Evolutionary conservation across 305 asterid genomes (phyloP), one percentile per base, ranked within the genome.

Genomic region (Fraxinus angustifolia): DNA sequence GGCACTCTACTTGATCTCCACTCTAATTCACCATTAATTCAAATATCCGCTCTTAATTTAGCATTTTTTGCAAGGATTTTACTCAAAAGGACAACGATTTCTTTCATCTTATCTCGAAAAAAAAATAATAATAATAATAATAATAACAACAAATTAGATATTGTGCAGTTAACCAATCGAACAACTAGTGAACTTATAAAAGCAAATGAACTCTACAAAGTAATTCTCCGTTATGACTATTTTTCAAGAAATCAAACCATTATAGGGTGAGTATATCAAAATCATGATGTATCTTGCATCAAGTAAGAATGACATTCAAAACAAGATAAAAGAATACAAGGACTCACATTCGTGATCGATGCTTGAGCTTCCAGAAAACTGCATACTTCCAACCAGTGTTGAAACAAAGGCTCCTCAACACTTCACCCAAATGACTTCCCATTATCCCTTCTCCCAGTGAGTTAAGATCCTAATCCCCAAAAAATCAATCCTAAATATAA

Each of bases 351-450:
- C 89, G 91, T 40, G 93, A 80, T 79, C 87, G 92, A 77, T 91
- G 97, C 79, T 88, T 88, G 85, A 94, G 95, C 91, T 93, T 94
- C 99, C 99, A 96, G 83, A 96, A 93, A 84, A 93, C 94, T 73
- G 97, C 97, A 87, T 94, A 94, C 77, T 89, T 90, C 99, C 99
- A 96, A 67, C 89, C 93, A 79, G 94, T 87, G 79, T 91, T 86
- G 81, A 87, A 88, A 86, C 99, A 96, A 76, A 96, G 91, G 81
- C 90, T 82, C 91, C 94, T 90, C 86, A 96, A 87, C 76, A 91
- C 90, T 86, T 83, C 92, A 80, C 89, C 94, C 90, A 93, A 84
- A 80, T 82, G 90, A 86, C 94, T 87, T 79, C 87, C 97, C 99
- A 96, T 94, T 84, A 82, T 89, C 82, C 83, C 80, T 79, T 83